These are phyloP conservation scores for Lathyrus aphaca DNA, from an alignment of 306 rosid genomes.

Conservation along the genomic window DNA sequence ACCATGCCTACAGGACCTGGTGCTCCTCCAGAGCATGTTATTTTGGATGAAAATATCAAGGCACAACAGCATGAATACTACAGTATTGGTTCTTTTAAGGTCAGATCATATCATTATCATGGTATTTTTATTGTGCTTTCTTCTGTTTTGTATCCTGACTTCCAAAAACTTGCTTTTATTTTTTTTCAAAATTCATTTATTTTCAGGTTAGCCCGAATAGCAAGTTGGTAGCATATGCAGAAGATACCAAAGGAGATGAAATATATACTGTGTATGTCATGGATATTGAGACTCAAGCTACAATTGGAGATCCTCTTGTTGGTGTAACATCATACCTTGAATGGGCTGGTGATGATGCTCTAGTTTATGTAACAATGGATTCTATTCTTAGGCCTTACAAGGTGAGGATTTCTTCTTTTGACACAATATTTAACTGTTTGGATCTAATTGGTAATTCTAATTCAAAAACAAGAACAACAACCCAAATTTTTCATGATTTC, in stretches of 20 bases:
- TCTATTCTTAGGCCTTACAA: slow-evolving; percentile 85
- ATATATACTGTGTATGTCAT: slow-evolving; percentile 77
- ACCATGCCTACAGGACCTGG: slow-evolving; percentile 67
- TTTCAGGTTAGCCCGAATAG: slow-evolving; percentile 80
- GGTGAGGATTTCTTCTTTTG: slow-evolving; percentile 50
- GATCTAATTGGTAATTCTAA: slow-evolving; percentile 14
- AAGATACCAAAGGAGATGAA: slow-evolving; percentile 93
- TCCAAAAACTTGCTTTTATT: slow-evolving; percentile 7
- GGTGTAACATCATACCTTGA: slow-evolving; percentile 59
- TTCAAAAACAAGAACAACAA: slow-evolving; percentile 14
- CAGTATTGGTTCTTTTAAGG: slow-evolving; percentile 63
- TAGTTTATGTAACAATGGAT: slow-evolving; percentile 86
- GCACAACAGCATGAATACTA: slow-evolving; percentile 67
- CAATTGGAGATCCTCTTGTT: slow-evolving; percentile 62
- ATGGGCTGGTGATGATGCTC: slow-evolving; percentile 75
- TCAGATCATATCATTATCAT: slow-evolving; percentile 33
- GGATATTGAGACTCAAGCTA: slow-evolving; percentile 69
- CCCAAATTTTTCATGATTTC: slow-evolving; percentile 11
- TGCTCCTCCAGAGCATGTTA: slow-evolving; percentile 76
- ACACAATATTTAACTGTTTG: not conserved
- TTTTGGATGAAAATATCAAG: slow-evolving; percentile 82
- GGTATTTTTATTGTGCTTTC: slow-evolving; percentile 14
- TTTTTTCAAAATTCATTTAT: slow-evolving; percentile 2
- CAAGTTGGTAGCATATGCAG: slow-evolving; percentile 85
- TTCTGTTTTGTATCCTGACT: not conserved